A percentile compares a stretch with the other conserved stretches of the same genome.
These are phyloP conservation scores for Chaetothyriales sp. DNA, from an alignment of 2,329 filamentous ascomycete species.

Conservation along the genomic window DNA sequence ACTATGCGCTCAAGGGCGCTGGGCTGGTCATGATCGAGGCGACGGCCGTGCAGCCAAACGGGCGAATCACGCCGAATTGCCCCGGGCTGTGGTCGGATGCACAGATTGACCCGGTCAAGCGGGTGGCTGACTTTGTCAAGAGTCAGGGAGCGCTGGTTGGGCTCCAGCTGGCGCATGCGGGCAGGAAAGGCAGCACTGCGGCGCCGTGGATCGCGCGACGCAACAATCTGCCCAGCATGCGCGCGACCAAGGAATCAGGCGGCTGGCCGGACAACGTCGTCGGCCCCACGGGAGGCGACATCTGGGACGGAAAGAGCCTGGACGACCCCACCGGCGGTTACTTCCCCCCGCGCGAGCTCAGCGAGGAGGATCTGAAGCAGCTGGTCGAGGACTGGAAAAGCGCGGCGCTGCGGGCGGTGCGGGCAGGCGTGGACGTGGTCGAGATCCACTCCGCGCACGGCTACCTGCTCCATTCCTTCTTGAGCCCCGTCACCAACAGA, in stretches of 20 bases:
- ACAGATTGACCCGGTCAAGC: conserved; percentile 29
- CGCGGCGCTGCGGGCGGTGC: conserved; percentile 44
- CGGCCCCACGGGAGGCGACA: conserved; percentile 11
- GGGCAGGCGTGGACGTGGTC: conserved; percentile 60
- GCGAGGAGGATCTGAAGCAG: conserved; percentile 19
- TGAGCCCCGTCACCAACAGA: conserved; percentile 53
- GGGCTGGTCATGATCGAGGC: conserved; percentile 49
- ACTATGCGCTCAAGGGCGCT: conserved; percentile 17
- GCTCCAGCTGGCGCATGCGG: conserved; percentile 71
- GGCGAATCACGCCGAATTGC: conserved; percentile 52
- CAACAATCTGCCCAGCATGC: conserved; percentile 7
- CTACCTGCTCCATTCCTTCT: conserved; percentile 56
- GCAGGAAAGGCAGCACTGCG: conserved; percentile 45
- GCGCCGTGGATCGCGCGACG: conserved; percentile 32
- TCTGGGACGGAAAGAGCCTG: conserved; percentile 13
- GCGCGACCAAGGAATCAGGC: conserved; percentile 9
- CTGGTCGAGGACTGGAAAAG: conserved; percentile 21
- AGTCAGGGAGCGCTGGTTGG: conserved; percentile 60
- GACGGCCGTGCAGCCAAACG: conserved; percentile 57
- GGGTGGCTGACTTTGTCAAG: conserved; percentile 64
- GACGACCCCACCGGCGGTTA: conserved; percentile 12
- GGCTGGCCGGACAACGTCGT: conserved; percentile 17
- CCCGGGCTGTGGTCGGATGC: conserved; percentile 23
- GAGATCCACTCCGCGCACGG: conserved; percentile 72
- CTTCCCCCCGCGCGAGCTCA: conserved; percentile 18